phyloP scores from a whole-genome alignment of 108 stramenopile genomes.

The Pseudonitzschia delicatissima region DNA sequence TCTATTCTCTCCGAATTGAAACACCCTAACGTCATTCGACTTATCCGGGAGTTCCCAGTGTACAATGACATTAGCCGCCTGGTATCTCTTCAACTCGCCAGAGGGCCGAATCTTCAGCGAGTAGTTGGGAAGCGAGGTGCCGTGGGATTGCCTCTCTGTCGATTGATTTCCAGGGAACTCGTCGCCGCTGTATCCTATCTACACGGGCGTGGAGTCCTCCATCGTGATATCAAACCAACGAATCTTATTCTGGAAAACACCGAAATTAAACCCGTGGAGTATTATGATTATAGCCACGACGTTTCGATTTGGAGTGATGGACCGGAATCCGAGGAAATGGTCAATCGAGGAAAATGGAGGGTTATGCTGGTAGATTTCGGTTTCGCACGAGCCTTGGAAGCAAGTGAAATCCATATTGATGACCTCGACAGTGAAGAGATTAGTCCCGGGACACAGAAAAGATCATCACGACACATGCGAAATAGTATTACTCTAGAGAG shows the following conservation, averaged over 20 bases:
- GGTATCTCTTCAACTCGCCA: slow-evolving; percentile 65
- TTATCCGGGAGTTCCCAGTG: slow-evolving; percentile 57
- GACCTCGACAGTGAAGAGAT: not conserved
- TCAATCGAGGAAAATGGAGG: slow-evolving; percentile 48
- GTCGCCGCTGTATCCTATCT: slow-evolving; percentile 75
- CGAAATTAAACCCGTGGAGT: slow-evolving; percentile 37
- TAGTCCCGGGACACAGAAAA: not conserved
- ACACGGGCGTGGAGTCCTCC: slow-evolving; percentile 81
- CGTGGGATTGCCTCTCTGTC: slow-evolving; percentile 62
- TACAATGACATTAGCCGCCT: slow-evolving; percentile 45
- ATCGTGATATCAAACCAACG: slow-evolving; percentile 86
- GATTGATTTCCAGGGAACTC: slow-evolving; percentile 65
- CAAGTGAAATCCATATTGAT: slow-evolving; percentile 28
- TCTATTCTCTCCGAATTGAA: slow-evolving; percentile 65
- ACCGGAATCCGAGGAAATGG: slow-evolving; percentile 41
- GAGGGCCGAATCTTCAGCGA: slow-evolving; percentile 69
- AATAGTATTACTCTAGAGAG: slow-evolving; percentile 45
- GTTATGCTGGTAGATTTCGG: slow-evolving; percentile 84
- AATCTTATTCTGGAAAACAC: slow-evolving; percentile 70
- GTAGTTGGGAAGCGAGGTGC: slow-evolving; percentile 76
- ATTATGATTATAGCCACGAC: slow-evolving; percentile 60
- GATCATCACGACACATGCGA: slow-evolving; percentile 31
- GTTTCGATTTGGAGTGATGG: slow-evolving; percentile 73
- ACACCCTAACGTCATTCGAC: slow-evolving; percentile 76
- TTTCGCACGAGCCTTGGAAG: slow-evolving; percentile 71